Conservation (phyloP, 345 rosid genomes). For the Lagerstroemia speciosa region DNA sequence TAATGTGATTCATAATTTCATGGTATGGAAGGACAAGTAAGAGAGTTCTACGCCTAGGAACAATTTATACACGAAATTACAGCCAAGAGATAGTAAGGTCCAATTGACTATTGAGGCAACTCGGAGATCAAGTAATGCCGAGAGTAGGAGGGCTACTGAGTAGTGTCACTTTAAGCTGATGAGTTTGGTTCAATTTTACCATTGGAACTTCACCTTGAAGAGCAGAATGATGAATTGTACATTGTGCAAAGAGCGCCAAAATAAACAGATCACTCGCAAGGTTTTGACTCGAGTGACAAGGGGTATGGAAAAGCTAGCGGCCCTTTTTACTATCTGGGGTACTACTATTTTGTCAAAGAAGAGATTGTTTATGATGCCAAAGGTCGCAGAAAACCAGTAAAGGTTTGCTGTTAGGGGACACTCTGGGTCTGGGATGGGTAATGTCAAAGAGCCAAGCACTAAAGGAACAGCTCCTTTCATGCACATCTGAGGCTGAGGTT, state of each 20-base stretch:
- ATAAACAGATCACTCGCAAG: not conserved
- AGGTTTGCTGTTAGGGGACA: too few relatives aligned
- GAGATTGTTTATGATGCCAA: constrained; percentile 2
- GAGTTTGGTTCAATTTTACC: constrained; percentile 39
- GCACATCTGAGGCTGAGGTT: not conserved
- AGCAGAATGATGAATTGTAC: not conserved
- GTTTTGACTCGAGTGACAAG: not conserved
- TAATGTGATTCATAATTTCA: constrained; percentile 21
- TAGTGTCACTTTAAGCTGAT: constrained; percentile 17
- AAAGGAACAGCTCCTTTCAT: not conserved
- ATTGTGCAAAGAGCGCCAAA: not conserved
- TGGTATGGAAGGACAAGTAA: not conserved
- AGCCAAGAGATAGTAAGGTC: not conserved
- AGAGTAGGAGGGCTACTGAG: constrained; percentile 25
- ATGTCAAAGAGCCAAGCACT: not conserved
- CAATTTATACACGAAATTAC: constrained; percentile 24
- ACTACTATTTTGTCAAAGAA: not conserved
- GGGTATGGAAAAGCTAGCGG: not conserved
- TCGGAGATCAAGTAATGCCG: not conserved
- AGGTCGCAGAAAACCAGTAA: constrained; percentile 4
- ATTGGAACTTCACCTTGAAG: not conserved
- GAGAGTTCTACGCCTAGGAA: constrained; percentile 2
- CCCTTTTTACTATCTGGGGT: not conserved
- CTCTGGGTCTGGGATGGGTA: too few relatives aligned
- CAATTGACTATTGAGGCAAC: not conserved